Evolutionary conservation across 2,329 filamentous ascomycete genomes (phyloP).

Genomic region (Curvularia sp.): DNA sequence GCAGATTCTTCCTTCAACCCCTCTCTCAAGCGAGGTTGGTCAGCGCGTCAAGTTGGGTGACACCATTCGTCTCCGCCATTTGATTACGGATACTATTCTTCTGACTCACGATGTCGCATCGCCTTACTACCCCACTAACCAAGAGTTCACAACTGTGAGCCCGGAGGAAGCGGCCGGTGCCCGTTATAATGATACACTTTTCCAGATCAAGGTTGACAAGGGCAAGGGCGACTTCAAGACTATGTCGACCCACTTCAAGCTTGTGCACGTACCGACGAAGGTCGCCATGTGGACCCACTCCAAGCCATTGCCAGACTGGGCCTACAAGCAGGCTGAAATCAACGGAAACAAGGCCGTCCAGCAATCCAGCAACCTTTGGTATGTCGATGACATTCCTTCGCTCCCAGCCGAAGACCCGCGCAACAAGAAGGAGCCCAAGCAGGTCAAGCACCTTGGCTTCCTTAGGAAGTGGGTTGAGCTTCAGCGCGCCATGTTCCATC

Average conservation of each 20-base stretch:
- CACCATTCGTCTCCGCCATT: conserved; percentile 81
- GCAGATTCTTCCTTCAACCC: conserved; percentile 79
- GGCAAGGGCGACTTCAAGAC: conserved; percentile 83
- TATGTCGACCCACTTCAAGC: conserved; percentile 91
- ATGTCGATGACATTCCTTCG: conserved; percentile 87
- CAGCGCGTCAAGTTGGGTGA: conserved; percentile 82
- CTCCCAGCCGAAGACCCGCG: conserved; percentile 75
- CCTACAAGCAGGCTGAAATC: conserved; percentile 95
- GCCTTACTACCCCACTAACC: conserved; percentile 94
- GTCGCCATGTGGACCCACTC: conserved; percentile 99
- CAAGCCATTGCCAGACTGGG: conserved; percentile 96
- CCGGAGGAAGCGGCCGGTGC: conserved; percentile 74
- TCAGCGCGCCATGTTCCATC: conserved; percentile 98
- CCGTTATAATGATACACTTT: conserved; percentile 87
- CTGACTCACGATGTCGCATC: conserved; percentile 97
- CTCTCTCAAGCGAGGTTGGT: conserved; percentile 60
- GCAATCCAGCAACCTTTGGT: conserved; percentile 92
- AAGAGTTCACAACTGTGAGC: conserved; percentile 90
- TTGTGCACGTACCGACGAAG: conserved; percentile 91
- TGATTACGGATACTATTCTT: conserved; percentile 84
- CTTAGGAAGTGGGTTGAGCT: conserved; percentile 94
- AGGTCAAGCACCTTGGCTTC: conserved; percentile 87
- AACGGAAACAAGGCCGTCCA: conserved; percentile 97
- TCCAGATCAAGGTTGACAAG: conserved; percentile 93
- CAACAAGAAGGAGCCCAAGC: conserved; percentile 74